Evolutionary conservation across 2,329 filamentous ascomycete species (phyloP), one percentile per base, ranked within the genome.

Genomic region (Penicillium sp.): DNA sequence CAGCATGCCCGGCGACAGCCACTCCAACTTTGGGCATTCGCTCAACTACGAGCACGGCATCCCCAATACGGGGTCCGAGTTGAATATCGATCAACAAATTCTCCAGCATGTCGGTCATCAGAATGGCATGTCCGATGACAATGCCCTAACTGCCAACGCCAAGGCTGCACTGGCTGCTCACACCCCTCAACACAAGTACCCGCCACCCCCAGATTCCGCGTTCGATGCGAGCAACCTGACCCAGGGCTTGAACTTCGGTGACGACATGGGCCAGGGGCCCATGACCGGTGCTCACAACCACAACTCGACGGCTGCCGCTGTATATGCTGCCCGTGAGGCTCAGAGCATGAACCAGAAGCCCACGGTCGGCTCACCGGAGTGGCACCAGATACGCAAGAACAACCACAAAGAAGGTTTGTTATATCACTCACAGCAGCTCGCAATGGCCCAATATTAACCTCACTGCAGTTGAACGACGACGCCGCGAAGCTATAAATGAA

Each of bases 401-500:
- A 99, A 97, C 60, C 94, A 99, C 76, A 99, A 99, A 82, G 92
- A 97, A 81, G 94, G 92, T 94, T 75, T 67, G 82, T 41, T 27
- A n/a, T 36, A 36, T 63, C 69, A 9, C 65, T 5, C 24, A n/a
- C 14, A 16, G 18, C 3, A 30, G 11, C 72, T 16, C 7, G 11
- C 16, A 5, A 5, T 13, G 18, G 10, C 11, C 10, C 6, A 7
- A 30, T 36, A 9, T 40, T 44, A n/a, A 41, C 13, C 2, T 22
- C 2, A 33, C n/a, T 42, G 11, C 48, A 97, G 94, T 99, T 56
- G 94, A 99, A 75, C 90, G 94, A 54, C 90, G 94, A 53, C 90
- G 94, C 40, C 89, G 94, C 57, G 94, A 99, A 74, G 96, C 94
- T 0, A 99, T 99, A 71, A 99, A 99, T 61, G 94, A 99, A 74